phyloP scores from a whole-genome alignment of 1,284 basidiomycete genomes.

The Phlebopus sp. region DNA sequence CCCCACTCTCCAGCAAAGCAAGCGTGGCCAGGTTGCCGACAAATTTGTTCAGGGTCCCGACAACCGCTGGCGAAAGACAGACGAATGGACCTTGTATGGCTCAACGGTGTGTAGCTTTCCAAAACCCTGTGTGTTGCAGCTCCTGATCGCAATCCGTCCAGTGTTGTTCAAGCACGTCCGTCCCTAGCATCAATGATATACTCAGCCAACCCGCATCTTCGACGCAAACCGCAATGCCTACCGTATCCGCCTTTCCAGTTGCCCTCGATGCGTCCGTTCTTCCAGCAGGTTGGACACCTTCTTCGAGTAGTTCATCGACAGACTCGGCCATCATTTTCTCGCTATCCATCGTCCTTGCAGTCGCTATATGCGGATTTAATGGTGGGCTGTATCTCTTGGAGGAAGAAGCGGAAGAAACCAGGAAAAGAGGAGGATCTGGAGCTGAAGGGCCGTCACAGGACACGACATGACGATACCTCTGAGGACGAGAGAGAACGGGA shows the following conservation, averaged over 20 bases:
- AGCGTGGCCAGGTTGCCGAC: conserved; percentile 43
- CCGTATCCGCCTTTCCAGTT: conserved; percentile 16
- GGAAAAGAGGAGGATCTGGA: conserved; percentile 30
- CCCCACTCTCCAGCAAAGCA: background rate
- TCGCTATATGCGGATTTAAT: conserved; percentile 56
- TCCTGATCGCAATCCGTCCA: conserved; percentile 5
- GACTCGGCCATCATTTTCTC: conserved; percentile 52
- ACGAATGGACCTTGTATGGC: conserved; percentile 61
- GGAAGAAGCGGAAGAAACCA: conserved; percentile 43
- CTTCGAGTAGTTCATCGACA: conserved; percentile 19
- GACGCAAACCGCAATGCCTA: conserved; percentile 16
- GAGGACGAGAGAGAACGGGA: conserved; percentile 42
- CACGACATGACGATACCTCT: conserved; percentile 20
- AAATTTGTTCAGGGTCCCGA: conserved; percentile 55
- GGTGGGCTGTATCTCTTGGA: conserved; percentile 55
- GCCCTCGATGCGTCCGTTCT: conserved; percentile 37
- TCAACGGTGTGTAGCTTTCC: conserved; percentile 46
- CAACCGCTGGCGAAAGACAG: conserved; percentile 57
- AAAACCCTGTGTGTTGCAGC: conserved; percentile 8
- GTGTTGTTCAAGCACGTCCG: conserved; percentile 25
- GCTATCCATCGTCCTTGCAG: conserved; percentile 58
- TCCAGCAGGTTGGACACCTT: conserved; percentile 60
- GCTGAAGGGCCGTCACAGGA: conserved; percentile 19
- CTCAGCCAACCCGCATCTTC: conserved; percentile 19
- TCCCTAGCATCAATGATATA: conserved; percentile 28